Conservation (phyloP, 1,284 basidiomycete species). For the Sporisorium sorghi region DNA sequence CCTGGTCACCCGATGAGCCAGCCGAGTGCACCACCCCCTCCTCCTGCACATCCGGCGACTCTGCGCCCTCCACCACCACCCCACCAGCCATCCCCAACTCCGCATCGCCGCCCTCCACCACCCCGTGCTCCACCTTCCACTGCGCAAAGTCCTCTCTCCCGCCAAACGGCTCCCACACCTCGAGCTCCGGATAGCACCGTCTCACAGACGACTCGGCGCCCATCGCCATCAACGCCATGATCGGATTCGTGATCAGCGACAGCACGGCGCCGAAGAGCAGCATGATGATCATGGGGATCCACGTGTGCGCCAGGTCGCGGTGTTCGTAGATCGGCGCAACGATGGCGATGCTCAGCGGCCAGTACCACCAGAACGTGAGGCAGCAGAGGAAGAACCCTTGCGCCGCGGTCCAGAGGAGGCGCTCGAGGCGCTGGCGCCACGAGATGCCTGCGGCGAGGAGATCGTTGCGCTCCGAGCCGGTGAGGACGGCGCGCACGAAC, state of each 20-base stretch:
- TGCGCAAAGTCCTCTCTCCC: constrained; percentile 37
- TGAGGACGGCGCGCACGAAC: constrained; percentile 55
- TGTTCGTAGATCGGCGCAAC: constrained; percentile 65
- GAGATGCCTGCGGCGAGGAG: constrained; percentile 52
- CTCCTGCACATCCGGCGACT: not conserved
- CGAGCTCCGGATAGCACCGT: constrained; percentile 55
- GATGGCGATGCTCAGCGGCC: constrained; percentile 66
- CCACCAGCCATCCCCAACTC: constrained; percentile 9
- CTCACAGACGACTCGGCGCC: constrained; percentile 61
- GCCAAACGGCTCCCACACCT: constrained; percentile 45
- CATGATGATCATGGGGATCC: constrained; percentile 68
- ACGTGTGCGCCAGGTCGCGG: constrained; percentile 63
- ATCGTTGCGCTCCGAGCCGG: constrained; percentile 61
- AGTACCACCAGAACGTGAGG: constrained; percentile 65
- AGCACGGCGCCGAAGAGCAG: constrained; percentile 64
- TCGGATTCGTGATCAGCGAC: constrained; percentile 63
- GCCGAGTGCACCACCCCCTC: constrained; percentile 4
- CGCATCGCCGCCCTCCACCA: constrained; percentile 16
- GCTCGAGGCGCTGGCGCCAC: constrained; percentile 52
- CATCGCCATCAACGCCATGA: constrained; percentile 66
- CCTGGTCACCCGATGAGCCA: constrained; percentile 13
- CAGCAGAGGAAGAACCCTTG: constrained; percentile 61
- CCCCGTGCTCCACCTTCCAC: constrained; percentile 43
- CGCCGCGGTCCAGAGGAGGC: constrained; percentile 60
- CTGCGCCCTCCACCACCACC: not conserved